phyloP scores from a whole-genome alignment of 495 filamentous ascomycete species.

The Aspergillus ostianus region DNA sequence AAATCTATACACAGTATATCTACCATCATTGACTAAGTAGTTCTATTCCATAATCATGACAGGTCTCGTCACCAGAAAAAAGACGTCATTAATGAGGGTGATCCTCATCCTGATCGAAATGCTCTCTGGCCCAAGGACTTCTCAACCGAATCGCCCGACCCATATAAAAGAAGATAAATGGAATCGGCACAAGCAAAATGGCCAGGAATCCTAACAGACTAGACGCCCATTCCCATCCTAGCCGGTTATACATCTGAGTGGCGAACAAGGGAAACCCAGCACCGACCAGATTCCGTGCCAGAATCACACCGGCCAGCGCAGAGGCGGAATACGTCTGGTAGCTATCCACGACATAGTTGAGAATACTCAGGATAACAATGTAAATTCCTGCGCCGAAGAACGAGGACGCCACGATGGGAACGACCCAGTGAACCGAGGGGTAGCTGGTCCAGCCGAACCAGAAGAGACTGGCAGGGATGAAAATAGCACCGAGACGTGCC shows the following conservation, averaged over 20 bases:
- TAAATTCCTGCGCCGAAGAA: slow-evolving; percentile 39
- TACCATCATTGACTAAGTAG: too few relatives aligned
- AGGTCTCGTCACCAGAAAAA: too few relatives aligned
- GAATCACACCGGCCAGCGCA: slow-evolving; percentile 42
- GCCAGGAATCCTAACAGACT: slow-evolving; percentile 59
- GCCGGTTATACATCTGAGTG: slow-evolving; percentile 56
- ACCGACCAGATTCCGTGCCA: slow-evolving; percentile 43
- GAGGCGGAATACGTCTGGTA: slow-evolving; percentile 54
- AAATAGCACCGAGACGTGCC: slow-evolving; percentile 38
- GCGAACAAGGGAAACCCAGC: slow-evolving; percentile 48
- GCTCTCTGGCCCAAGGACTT: slow-evolving; percentile 43
- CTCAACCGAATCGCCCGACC: slow-evolving; percentile 35
- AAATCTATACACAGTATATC: too few relatives aligned
- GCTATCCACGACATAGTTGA: slow-evolving; percentile 55
- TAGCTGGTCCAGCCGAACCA: slow-evolving; percentile 50
- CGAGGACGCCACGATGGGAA: slow-evolving; percentile 46
- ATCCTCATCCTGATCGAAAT: slow-evolving; percentile 39
- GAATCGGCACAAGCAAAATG: slow-evolving; percentile 57
- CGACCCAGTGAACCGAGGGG: slow-evolving; percentile 42
- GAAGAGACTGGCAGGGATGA: slow-evolving; percentile 45
- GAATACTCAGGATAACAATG: slow-evolving; percentile 36
- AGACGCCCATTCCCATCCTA: slow-evolving; percentile 61
- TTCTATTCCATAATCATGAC: too few relatives aligned
- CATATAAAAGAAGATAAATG: slow-evolving; percentile 43
- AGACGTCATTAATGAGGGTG: slow-evolving; percentile 22